These are phyloP conservation scores for Flaveria linearis DNA, from an alignment of 129 eudicot genomes.

Conservation along the genomic window DNA sequence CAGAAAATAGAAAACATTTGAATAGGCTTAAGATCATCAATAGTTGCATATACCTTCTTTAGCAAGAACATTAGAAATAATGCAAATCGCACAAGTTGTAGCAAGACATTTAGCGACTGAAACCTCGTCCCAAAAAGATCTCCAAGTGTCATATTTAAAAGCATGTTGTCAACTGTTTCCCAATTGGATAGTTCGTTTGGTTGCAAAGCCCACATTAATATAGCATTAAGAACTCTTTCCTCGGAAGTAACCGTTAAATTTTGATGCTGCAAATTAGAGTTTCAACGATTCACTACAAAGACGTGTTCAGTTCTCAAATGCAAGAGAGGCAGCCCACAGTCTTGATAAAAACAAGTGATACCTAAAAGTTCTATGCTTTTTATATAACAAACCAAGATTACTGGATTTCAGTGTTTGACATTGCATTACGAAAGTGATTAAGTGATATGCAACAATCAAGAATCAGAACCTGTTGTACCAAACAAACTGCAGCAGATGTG, in stretches of 20 bases:
- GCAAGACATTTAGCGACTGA: slow-evolving; percentile 44
- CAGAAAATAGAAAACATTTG: too few relatives aligned
- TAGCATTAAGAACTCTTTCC: slow-evolving; percentile 83
- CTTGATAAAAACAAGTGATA: slow-evolving; percentile 26
- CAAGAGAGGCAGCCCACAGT: slow-evolving; percentile 44
- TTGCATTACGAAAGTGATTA: too few relatives aligned
- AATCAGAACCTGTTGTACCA: too few relatives aligned
- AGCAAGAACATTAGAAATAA: slow-evolving; percentile 62
- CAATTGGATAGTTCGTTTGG: slow-evolving; percentile 63
- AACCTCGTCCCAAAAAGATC: slow-evolving; percentile 65
- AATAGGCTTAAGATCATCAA: slow-evolving; percentile 23
- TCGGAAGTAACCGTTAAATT: slow-evolving; percentile 94
- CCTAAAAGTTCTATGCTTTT: slow-evolving; percentile 1
- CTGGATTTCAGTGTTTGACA: background rate
- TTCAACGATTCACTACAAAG: slow-evolving; percentile 31
- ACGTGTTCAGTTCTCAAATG: slow-evolving; percentile 43
- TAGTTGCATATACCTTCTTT: slow-evolving; percentile 56
- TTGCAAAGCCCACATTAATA: slow-evolving; percentile 76
- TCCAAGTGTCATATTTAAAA: slow-evolving; percentile 47
- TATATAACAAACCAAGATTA: background rate
- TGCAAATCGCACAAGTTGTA: slow-evolving; percentile 77
- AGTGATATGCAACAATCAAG: too few relatives aligned
- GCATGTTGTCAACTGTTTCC: slow-evolving; percentile 65
- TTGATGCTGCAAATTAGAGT: slow-evolving; percentile 73
- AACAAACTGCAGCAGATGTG: slow-evolving; percentile 4